Evolutionary conservation across 2,329 filamentous ascomycete genomes (phyloP).

Genomic region (Curvularia hawaiiensis): DNA sequence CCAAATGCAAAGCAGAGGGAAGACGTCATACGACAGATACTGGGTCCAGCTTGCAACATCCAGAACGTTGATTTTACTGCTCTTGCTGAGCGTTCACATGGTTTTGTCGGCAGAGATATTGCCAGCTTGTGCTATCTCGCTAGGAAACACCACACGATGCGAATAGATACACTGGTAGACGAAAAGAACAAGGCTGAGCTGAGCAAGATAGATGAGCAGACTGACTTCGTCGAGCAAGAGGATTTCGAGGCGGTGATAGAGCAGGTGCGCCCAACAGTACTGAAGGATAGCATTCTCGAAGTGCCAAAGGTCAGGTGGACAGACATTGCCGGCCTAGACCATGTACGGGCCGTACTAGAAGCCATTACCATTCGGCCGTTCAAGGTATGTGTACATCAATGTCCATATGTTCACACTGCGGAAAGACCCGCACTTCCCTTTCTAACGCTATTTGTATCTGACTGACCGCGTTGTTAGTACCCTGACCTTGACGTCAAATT

Average conservation of each 20-base stretch:
- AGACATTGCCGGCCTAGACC: constrained; percentile 84
- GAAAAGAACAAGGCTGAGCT: constrained; percentile 32
- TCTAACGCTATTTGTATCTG: neutral
- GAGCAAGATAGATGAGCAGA: constrained; percentile 21
- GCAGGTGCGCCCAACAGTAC: constrained; percentile 77
- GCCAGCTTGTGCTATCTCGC: constrained; percentile 65
- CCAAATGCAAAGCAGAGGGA: constrained; percentile 73
- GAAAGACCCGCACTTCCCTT: neutral
- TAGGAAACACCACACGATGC: constrained; percentile 41
- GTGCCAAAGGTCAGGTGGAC: constrained; percentile 85
- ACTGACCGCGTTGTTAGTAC: constrained; percentile 28
- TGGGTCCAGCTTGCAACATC: constrained; percentile 55
- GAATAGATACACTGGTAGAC: constrained; percentile 21
- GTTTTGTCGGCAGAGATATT: constrained; percentile 82
- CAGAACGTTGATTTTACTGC: constrained; percentile 55
- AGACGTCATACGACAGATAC: constrained; percentile 67
- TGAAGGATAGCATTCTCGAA: constrained; percentile 87
- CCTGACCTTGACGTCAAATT: constrained; percentile 45
- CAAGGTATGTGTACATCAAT: constrained; percentile 48
- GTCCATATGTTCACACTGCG: neutral
- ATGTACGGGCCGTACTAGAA: constrained; percentile 68
- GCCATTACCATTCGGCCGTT: constrained; percentile 64
- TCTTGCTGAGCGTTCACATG: constrained; percentile 79
- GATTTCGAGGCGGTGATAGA: constrained; percentile 71
- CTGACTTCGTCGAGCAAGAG: constrained; percentile 39